phyloP scores from a whole-genome alignment of 176 grass and related monocot genomes.

The Stipa capillata region DNA sequence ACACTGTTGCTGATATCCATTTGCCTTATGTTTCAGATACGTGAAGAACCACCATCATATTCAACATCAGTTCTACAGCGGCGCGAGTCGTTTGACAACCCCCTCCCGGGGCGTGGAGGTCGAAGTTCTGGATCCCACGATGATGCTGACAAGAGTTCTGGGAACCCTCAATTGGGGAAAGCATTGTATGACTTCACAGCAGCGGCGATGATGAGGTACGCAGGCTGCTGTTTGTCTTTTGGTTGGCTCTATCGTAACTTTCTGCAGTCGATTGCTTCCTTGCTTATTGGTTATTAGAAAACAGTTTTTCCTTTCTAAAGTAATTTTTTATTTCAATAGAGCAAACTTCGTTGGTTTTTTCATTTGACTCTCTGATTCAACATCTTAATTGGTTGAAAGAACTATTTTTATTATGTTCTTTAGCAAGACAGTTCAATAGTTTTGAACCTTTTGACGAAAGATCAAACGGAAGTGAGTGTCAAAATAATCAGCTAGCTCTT shows the following conservation, averaged over 20 bases:
- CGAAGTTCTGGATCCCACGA: slow-evolving; percentile 52
- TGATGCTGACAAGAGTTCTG: slow-evolving; percentile 58
- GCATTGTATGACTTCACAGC: slow-evolving; percentile 97
- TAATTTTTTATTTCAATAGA: neutral
- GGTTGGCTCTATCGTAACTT: neutral
- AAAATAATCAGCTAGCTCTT: neutral
- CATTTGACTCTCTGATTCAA: neutral
- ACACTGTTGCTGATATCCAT: neutral
- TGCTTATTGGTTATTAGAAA: slow-evolving; percentile 7
- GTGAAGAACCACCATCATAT: slow-evolving; percentile 88
- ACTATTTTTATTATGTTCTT: neutral
- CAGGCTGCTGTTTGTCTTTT: neutral
- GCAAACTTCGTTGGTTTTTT: neutral
- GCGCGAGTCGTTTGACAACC: slow-evolving; percentile 82
- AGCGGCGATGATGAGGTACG: slow-evolving; percentile 93
- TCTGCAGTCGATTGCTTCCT: neutral
- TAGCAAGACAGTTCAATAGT: neutral
- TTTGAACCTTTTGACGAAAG: neutral
- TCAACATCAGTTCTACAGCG: slow-evolving; percentile 59
- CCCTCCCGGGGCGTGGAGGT: slow-evolving; percentile 52
- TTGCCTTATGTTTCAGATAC: slow-evolving; percentile 54
- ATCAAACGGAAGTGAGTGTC: neutral
- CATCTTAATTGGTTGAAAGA: neutral
- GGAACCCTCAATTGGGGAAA: slow-evolving; percentile 85
- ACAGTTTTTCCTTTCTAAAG: neutral